Conservation (phyloP, 257 asterid species). For the Rehmannia glutinosa region DNA sequence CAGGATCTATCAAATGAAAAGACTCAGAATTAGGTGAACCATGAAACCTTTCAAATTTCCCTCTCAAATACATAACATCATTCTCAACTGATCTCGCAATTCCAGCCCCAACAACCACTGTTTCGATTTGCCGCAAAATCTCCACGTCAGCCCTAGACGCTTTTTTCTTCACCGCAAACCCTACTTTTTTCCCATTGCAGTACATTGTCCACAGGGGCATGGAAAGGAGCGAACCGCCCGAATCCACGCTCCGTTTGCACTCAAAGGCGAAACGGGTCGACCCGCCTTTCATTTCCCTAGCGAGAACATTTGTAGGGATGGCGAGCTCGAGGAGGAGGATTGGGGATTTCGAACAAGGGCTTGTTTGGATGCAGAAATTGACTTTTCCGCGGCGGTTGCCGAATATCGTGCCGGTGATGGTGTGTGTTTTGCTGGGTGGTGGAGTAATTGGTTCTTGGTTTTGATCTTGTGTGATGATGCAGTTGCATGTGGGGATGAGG, state of each 20-base stretch:
- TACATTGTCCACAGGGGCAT: constrained; percentile 54
- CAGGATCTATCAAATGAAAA: constrained; percentile 57
- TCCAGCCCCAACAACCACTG: constrained; percentile 51
- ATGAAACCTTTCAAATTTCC: constrained; percentile 49
- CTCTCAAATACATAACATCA: constrained; percentile 51
- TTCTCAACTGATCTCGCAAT: constrained; percentile 21
- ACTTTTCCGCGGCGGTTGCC: constrained; percentile 54
- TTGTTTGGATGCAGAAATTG: constrained; percentile 49
- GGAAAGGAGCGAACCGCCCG: constrained; percentile 36
- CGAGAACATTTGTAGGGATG: constrained; percentile 47
- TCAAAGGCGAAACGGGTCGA: constrained; percentile 49
- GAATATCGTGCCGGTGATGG: constrained; percentile 43
- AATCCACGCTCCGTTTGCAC: too few species aligned
- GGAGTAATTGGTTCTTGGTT: constrained; percentile 15
- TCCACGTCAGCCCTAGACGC: constrained; percentile 35
- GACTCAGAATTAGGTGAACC: constrained; percentile 50
- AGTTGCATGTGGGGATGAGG: constrained; percentile 60
- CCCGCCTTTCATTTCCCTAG: constrained; percentile 60
- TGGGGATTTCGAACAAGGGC: constrained; percentile 39
- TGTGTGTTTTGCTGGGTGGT: constrained; percentile 25
- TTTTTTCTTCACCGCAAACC: constrained; percentile 39
- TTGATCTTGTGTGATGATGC: constrained; percentile 32
- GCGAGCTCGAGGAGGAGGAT: constrained; percentile 56
- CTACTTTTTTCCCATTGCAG: constrained; percentile 51
- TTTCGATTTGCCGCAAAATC: constrained; percentile 34